These are phyloP conservation scores for Heterobasidion parviporum DNA, from an alignment of 1,284 basidiomycete species.

Conservation along the genomic window DNA sequence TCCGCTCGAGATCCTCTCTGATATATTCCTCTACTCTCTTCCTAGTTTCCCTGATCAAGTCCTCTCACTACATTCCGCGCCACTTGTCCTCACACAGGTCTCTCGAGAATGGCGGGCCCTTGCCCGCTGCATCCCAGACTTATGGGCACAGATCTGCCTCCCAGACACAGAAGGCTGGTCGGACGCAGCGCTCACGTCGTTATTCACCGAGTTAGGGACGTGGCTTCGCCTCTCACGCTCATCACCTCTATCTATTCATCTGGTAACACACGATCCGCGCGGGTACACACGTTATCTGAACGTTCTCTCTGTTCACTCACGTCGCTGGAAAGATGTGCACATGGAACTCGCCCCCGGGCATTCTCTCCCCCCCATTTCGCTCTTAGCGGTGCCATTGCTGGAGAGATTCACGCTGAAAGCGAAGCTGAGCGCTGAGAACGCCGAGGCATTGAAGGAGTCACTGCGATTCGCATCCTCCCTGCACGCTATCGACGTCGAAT, in stretches of 20 bases:
- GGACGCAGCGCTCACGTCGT: background rate
- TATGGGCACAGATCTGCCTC: background rate
- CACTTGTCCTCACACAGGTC: background rate
- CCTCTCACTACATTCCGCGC: background rate
- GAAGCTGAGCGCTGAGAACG: background rate
- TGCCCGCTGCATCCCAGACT: background rate
- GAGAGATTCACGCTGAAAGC: background rate
- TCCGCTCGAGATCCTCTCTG: background rate
- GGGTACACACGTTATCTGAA: background rate
- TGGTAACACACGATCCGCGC: background rate
- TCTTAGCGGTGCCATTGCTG: background rate
- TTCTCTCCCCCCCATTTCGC: background rate
- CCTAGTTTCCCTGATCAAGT: background rate
- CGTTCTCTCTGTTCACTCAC: background rate
- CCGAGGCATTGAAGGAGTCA: background rate
- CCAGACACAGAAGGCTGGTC: background rate
- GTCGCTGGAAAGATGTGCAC: background rate
- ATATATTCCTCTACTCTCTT: background rate
- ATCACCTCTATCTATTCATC: background rate
- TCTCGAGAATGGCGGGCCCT: background rate
- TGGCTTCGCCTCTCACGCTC: background rate
- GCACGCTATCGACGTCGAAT: background rate
- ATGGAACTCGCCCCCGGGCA: background rate
- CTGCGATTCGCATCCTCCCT: background rate
- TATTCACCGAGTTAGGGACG: background rate